These are phyloP conservation scores for Raffaelea albimanens DNA, from an alignment of 2,329 filamentous ascomycete species.

Conservation along the genomic window DNA sequence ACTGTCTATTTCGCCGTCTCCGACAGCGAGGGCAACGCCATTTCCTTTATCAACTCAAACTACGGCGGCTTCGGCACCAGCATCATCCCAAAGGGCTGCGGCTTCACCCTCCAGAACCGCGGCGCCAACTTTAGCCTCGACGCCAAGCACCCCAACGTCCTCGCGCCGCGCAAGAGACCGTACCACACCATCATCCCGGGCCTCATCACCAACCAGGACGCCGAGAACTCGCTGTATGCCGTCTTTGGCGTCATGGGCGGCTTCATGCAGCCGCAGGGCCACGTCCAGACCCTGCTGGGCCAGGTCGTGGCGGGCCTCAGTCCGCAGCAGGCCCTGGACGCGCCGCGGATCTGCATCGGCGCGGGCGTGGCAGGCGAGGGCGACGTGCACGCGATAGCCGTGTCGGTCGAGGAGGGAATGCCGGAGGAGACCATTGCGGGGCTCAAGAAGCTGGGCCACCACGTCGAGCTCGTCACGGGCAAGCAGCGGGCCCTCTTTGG, in stretches of 20 bases:
- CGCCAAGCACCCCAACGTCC: conserved; percentile 63
- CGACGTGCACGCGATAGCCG: conserved; percentile 44
- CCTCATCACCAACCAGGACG: conserved; percentile 67
- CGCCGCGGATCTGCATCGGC: conserved; percentile 82
- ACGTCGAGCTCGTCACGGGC: conserved; percentile 58
- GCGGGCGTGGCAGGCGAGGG: conserved; percentile 57
- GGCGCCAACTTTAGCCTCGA: conserved; percentile 76
- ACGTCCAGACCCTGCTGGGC: conserved; percentile 85
- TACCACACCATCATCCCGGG: conserved; percentile 98
- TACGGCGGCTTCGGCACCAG: conserved; percentile 80
- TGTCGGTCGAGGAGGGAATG: conserved; percentile 80
- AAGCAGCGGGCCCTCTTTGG: conserved; percentile 65
- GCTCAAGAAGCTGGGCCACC: conserved; percentile 62
- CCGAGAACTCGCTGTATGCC: conserved; percentile 66
- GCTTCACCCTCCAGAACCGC: conserved; percentile 86
- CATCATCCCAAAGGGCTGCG: conserved; percentile 77
- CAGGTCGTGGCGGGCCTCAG: conserved; percentile 74
- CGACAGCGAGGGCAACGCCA: conserved; percentile 76
- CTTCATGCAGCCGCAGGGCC: conserved; percentile 97
- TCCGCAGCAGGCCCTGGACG: conserved; percentile 82
- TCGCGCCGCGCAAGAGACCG: conserved; percentile 75
- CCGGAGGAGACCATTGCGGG: conserved; percentile 56
- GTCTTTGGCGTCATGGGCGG: conserved; percentile 97
- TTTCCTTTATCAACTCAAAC: conserved; percentile 95
- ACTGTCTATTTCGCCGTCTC: conserved; percentile 90